A percentile compares a stretch with the other conserved stretches of the same genome.
Evolutionary conservation across 352 stramenopile genomes (phyloP).

Genomic region (Globisporangium spiculum): DNA sequence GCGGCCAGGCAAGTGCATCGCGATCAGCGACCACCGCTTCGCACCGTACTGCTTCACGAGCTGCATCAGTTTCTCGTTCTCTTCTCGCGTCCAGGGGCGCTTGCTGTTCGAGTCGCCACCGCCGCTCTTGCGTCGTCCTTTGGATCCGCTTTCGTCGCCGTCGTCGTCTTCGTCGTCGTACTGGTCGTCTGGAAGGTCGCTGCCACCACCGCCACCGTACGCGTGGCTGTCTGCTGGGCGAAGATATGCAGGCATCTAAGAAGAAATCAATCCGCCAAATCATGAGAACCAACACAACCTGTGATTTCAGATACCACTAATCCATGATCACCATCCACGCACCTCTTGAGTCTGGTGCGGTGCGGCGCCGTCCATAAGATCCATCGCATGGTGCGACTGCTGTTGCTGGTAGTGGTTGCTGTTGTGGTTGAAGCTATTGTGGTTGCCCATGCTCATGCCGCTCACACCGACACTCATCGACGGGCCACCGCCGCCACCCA

Average conservation of each 20-base stretch:
- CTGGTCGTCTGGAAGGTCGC: constrained; percentile 39
- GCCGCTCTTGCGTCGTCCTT: constrained; percentile 44
- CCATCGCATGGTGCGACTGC: not conserved
- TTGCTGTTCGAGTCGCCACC: constrained; percentile 77
- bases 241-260: not conserved
- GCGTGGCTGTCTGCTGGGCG: not conserved
- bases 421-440: not conserved
- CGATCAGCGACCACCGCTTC: constrained; percentile 89
- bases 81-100: constrained; percentile 79
- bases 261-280: not conserved
- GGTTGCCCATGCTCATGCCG: not conserved
- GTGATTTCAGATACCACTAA: not conserved
- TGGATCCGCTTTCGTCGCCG: constrained; percentile 43
- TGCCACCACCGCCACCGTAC: not conserved
- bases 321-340: not conserved
- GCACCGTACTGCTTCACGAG: constrained; percentile 88
- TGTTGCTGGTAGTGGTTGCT: constrained; percentile 1
- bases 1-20: constrained; percentile 83
- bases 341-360: constrained; percentile 3
- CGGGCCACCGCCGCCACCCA: constrained; percentile 16
- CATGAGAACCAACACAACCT: not conserved
- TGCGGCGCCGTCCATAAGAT: constrained; percentile 4
- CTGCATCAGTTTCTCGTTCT: constrained; percentile 88
- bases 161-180: constrained; percentile 77
- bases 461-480: not conserved